Evolutionary conservation across 2,329 filamentous ascomycete species (phyloP).

Genomic region (Aureobasidium sp.): DNA sequence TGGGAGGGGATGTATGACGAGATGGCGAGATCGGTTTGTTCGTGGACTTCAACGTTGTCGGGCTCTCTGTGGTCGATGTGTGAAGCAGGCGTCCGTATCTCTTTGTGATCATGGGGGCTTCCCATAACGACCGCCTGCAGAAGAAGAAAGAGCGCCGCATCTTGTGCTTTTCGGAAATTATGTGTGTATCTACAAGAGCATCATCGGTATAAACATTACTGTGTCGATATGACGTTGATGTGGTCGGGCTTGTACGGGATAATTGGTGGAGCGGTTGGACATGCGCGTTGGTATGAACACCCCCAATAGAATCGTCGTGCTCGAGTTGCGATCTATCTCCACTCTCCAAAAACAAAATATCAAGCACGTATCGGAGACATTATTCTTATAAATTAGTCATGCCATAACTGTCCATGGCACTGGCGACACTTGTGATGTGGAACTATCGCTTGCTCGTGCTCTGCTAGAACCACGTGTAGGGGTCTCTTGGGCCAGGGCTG

Average conservation of each 20-base stretch:
- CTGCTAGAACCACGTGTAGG: neutral
- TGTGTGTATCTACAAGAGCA: neutral
- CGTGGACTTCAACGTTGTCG: neutral
- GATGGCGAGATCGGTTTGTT: neutral
- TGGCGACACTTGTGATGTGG: neutral
- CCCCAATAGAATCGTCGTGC: neutral
- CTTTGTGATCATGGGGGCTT: neutral
- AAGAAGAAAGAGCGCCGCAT: neutral
- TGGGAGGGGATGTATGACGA: neutral
- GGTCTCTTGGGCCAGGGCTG: neutral
- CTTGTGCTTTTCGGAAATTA: neutral
- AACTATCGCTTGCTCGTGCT: neutral
- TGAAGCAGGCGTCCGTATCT: neutral
- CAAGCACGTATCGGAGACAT: neutral
- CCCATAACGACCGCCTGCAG: neutral
- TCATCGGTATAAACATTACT: neutral
- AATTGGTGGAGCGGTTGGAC: neutral
- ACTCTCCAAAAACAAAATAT: neutral
- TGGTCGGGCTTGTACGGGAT: neutral
- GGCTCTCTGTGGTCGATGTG: neutral
- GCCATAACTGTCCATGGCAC: neutral
- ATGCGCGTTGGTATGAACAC: neutral
- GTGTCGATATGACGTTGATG: neutral
- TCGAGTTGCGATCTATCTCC: neutral
- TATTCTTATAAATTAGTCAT: neutral